Conservation (phyloP, 2,329 filamentous ascomycete species). For the Stagonosporopsis tanaceti region DNA sequence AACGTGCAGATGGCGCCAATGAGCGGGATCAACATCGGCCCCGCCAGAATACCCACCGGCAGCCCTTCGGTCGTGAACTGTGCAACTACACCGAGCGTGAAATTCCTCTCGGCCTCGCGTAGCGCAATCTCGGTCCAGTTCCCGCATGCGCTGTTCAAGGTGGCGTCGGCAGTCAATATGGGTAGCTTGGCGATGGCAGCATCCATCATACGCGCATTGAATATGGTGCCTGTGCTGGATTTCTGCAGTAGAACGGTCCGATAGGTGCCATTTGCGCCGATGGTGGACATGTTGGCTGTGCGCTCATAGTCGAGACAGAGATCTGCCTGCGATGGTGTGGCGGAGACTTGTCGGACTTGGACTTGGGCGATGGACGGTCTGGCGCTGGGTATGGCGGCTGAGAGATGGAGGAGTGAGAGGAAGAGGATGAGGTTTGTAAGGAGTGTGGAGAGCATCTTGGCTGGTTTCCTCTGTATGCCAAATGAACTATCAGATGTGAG, state of each 20-base stretch:
- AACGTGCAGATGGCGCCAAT: slow-evolving; percentile 24
- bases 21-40: slow-evolving; percentile 31
- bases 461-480: neutral
- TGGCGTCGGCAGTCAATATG: slow-evolving; percentile 50
- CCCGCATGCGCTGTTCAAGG: slow-evolving; percentile 56
- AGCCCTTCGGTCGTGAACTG: slow-evolving; percentile 42
- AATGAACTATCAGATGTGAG: slow-evolving; percentile 15
- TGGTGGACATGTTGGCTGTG: slow-evolving; percentile 58
- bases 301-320: slow-evolving; percentile 55
- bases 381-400: slow-evolving; percentile 22
- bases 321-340: slow-evolving; percentile 32
- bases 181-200: slow-evolving; percentile 50
- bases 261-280: slow-evolving; percentile 56
- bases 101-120: slow-evolving; percentile 55
- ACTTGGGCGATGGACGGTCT: slow-evolving; percentile 30
- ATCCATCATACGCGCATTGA: slow-evolving; percentile 53
- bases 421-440: slow-evolving; percentile 38
- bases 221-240: slow-evolving; percentile 53
- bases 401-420: slow-evolving; percentile 35
- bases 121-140: slow-evolving; percentile 57
- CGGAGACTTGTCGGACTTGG: slow-evolving; percentile 38
- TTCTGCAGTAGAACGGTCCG: slow-evolving; percentile 57
- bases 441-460: slow-evolving; percentile 38
- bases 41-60: slow-evolving; percentile 41
- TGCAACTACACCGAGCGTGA: slow-evolving; percentile 54